These are phyloP conservation scores for Borealophlyctis nickersoniae DNA, from an alignment of 192 early-diverging fungal genomes.

Conservation along the genomic window DNA sequence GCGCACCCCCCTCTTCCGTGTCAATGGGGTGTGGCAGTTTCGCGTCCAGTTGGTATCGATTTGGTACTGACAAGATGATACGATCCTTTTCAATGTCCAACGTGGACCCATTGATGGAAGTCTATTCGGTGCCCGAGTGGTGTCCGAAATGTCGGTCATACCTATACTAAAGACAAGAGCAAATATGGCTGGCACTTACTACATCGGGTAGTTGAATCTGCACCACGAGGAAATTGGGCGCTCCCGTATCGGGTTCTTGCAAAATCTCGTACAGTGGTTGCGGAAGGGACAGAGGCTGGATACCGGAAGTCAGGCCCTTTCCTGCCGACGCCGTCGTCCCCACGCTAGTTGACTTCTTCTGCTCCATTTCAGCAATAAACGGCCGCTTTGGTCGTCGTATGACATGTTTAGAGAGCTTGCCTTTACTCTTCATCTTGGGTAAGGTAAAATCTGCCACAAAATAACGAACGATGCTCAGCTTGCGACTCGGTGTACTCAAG, in stretches of 20 bases:
- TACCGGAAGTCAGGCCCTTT: too few species aligned
- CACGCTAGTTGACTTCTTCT: too few species aligned
- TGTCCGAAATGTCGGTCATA: too few species aligned
- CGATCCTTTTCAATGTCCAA: conserved; percentile 27
- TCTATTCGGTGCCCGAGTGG: too few species aligned
- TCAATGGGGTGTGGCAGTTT: conserved; percentile 19
- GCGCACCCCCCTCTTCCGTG: conserved; percentile 18
- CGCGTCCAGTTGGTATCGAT: conserved; percentile 21
- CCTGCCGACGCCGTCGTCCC: too few species aligned
- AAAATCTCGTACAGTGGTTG: conserved; percentile 18
- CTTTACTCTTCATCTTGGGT: conserved; percentile 56
- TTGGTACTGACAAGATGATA: conserved; percentile 13
- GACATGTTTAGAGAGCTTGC: conserved; percentile 53
- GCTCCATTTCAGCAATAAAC: conserved; percentile 39
- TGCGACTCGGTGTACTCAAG: neutral
- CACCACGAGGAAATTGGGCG: conserved; percentile 18
- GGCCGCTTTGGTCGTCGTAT: conserved; percentile 51
- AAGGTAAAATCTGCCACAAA: conserved; percentile 51
- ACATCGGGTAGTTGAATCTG: conserved; percentile 20
- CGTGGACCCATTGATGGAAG: conserved; percentile 8
- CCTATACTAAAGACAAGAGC: too few species aligned
- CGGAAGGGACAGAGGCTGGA: conserved; percentile 8
- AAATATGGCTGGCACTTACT: conserved; percentile 11
- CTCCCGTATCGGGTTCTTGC: conserved; percentile 10
- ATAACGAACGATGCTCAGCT: neutral